These are phyloP conservation scores for Obelidium mucronatum DNA, from an alignment of 192 early-diverging fungal species.

Conservation along the genomic window DNA sequence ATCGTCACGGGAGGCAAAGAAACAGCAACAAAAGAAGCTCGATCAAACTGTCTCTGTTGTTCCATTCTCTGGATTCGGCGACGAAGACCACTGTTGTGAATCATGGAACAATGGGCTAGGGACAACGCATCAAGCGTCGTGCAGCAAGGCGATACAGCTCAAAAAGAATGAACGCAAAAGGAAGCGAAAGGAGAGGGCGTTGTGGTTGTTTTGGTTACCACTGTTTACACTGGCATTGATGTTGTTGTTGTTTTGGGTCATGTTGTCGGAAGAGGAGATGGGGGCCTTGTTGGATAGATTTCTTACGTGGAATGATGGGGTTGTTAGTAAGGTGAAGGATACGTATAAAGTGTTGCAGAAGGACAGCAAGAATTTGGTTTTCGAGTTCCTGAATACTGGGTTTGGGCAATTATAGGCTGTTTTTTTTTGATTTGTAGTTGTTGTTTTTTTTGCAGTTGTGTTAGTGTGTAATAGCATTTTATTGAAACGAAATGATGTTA, in stretches of 20 bases:
- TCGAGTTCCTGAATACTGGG: slow-evolving; percentile 31
- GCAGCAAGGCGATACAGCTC: not conserved
- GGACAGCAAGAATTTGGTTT: slow-evolving; percentile 31
- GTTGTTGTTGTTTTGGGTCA: slow-evolving; percentile 18
- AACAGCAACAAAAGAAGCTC: not conserved
- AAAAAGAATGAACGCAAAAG: not conserved
- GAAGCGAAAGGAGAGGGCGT: not conserved
- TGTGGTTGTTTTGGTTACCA: slow-evolving; percentile 33
- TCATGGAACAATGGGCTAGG: slow-evolving; percentile 25
- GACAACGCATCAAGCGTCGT: slow-evolving; percentile 9
- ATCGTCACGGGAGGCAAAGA: not conserved
- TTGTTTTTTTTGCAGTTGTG: not conserved
- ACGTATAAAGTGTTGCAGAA: slow-evolving; percentile 1
- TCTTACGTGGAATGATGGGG: slow-evolving; percentile 33
- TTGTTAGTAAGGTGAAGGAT: slow-evolving; percentile 32
- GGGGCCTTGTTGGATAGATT: slow-evolving; percentile 36
- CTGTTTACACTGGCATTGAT: slow-evolving; percentile 5
- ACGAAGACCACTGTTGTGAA: slow-evolving; percentile 15
- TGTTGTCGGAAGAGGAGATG: slow-evolving; percentile 33
- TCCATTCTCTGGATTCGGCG: slow-evolving; percentile 32
- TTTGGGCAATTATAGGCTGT: slow-evolving; percentile 12
- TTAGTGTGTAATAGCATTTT: too few species aligned
- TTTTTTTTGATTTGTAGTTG: not conserved
- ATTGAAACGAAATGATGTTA: not conserved
- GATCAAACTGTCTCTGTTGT: slow-evolving; percentile 9